phyloP scores from a whole-genome alignment of 2,329 filamentous ascomycete species.

The Colletotrichum orbiculare region DNA sequence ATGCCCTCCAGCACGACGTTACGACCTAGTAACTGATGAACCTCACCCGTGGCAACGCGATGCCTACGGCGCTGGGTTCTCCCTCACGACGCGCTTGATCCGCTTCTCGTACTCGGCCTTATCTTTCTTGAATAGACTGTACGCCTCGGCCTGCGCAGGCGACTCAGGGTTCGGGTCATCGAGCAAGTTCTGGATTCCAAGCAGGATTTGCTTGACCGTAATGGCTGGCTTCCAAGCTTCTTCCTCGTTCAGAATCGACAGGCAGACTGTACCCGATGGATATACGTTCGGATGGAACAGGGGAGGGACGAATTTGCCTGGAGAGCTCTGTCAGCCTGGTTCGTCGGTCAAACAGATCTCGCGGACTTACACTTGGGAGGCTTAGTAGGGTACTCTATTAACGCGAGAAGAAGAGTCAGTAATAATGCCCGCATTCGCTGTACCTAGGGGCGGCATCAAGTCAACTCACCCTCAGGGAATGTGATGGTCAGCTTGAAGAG shows the following conservation, averaged over 20 bases:
- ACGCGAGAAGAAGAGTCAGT: conserved; percentile 7
- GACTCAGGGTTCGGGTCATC: conserved; percentile 98
- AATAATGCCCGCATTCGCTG: background rate
- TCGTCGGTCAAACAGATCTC: background rate
- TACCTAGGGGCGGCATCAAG: background rate
- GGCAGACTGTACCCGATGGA: conserved; percentile 95
- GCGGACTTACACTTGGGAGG: conserved; percentile 91
- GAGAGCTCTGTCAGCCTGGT: conserved; percentile 15
- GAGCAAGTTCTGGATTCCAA: conserved; percentile 95
- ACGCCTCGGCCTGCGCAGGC: conserved; percentile 95
- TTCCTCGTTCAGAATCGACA: conserved; percentile 97
- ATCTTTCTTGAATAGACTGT: conserved; percentile 96
- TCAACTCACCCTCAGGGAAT: conserved; percentile 86
- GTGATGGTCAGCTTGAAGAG: conserved; percentile 93
- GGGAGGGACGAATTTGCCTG: conserved; percentile 95
- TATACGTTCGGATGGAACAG: conserved; percentile 99
- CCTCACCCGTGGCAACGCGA: background rate
- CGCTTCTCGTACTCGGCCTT: conserved; percentile 87
- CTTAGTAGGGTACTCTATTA: conserved; percentile 94
- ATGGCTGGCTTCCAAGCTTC: conserved; percentile 99
- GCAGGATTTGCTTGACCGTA: conserved; percentile 96
- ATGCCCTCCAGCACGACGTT: conserved; percentile 20
- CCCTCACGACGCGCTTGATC: conserved; percentile 85
- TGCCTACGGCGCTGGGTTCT: conserved; percentile 81
- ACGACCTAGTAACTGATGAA: conserved; percentile 17